phyloP scores from a whole-genome alignment of 129 eudicot species.

The Heracleum sosnowskyi region DNA sequence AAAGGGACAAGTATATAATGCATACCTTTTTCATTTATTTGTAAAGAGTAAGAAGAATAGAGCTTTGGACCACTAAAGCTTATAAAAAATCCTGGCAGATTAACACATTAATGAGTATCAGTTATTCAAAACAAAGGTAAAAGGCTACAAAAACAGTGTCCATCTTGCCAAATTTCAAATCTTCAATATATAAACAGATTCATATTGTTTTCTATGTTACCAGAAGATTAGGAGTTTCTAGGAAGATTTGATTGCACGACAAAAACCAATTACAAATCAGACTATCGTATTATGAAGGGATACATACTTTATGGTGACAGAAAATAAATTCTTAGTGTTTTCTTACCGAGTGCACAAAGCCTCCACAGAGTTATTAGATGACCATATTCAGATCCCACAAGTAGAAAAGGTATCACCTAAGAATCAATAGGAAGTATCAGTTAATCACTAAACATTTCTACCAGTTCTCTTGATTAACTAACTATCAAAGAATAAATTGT shows the following conservation, averaged over 20 bases:
- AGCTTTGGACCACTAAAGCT: conserved; percentile 78
- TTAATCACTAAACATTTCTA: neutral
- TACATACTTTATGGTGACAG: neutral
- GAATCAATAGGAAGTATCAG: conserved; percentile 5
- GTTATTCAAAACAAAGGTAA: neutral
- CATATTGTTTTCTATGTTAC: neutral
- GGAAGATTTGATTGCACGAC: neutral
- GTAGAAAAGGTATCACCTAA: conserved; percentile 68
- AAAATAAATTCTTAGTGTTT: neutral
- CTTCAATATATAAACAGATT: neutral
- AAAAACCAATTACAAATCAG: neutral
- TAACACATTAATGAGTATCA: conserved; percentile 4
- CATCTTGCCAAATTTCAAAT: neutral
- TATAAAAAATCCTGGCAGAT: conserved; percentile 58
- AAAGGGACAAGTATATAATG: neutral
- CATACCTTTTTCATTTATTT: conserved; percentile 58
- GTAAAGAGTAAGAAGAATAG: conserved; percentile 56
- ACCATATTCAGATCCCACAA: conserved; percentile 86
- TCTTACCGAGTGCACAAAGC: conserved; percentile 74
- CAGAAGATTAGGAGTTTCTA: neutral
- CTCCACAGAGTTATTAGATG: conserved; percentile 79
- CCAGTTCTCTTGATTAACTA: neutral
- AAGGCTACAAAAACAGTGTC: neutral
- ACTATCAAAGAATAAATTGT: neutral
- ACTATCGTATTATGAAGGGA: neutral